A percentile compares a stretch with the other conserved stretches of the same genome.
These are phyloP conservation scores for Brassica nigra DNA, from an alignment of 345 rosid species.

Conservation along the genomic window DNA sequence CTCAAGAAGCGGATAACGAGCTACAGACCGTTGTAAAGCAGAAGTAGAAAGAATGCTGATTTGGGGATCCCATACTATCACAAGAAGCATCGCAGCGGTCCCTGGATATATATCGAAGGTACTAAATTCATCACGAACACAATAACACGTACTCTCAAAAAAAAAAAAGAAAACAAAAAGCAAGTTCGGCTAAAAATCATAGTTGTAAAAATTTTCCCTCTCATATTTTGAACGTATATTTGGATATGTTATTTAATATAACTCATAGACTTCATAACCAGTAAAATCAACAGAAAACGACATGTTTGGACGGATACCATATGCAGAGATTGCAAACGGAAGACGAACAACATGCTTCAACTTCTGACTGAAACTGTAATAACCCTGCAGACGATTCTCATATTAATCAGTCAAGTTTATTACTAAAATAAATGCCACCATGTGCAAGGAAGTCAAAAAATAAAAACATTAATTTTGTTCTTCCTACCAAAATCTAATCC, in stretches of 20 bases:
- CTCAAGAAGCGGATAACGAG: neutral
- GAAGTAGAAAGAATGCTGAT: slow-evolving; percentile 68
- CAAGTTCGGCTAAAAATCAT: neutral
- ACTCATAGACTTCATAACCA: neutral
- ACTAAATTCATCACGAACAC: neutral
- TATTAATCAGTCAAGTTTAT: neutral
- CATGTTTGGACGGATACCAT: slow-evolving; percentile 52
- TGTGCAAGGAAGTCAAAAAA: neutral
- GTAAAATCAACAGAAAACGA: neutral
- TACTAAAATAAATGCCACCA: neutral
- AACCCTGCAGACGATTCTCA: slow-evolving; percentile 59
- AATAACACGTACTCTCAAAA: neutral
- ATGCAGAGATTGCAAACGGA: slow-evolving; percentile 84
- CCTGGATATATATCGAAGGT: slow-evolving; percentile 44
- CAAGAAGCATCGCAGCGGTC: slow-evolving; percentile 88
- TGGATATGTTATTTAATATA: neutral
- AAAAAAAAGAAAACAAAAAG: neutral
- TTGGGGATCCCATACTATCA: slow-evolving; percentile 73
- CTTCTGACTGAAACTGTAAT: slow-evolving; percentile 97
- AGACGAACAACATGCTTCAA: slow-evolving; percentile 91
- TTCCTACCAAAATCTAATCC: neutral
- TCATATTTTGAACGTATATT: neutral
- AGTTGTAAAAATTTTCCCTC: neutral
- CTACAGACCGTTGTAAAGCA: slow-evolving; percentile 62
- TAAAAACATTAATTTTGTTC: neutral